These are phyloP conservation scores for Penicillium canariense DNA, from an alignment of 495 filamentous ascomycete genomes.

Conservation along the genomic window DNA sequence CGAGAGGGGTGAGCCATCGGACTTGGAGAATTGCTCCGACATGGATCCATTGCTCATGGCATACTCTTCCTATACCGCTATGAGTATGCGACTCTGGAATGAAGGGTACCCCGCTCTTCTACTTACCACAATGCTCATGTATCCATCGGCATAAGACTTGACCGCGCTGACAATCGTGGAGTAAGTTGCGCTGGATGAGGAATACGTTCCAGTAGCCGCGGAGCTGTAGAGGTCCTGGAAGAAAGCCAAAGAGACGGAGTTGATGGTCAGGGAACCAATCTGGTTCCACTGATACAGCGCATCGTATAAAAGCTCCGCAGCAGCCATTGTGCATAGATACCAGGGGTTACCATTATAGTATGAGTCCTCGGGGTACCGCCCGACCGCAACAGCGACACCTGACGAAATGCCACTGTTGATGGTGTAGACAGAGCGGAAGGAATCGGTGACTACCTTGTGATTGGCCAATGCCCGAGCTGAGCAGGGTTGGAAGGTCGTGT, in stretches of 20 bases:
- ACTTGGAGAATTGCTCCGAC: slow-evolving; percentile 59
- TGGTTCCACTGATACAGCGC: slow-evolving; percentile 59
- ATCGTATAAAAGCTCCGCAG: slow-evolving; percentile 65
- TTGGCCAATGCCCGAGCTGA: slow-evolving; percentile 60
- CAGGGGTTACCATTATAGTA: slow-evolving; percentile 70
- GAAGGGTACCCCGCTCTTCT: background rate
- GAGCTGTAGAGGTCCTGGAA: slow-evolving; percentile 53
- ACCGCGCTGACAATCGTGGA: slow-evolving; percentile 52
- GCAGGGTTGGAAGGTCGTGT: slow-evolving; percentile 58
- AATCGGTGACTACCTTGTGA: slow-evolving; percentile 61
- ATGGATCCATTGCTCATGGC: slow-evolving; percentile 51
- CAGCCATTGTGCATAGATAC: slow-evolving; percentile 63
- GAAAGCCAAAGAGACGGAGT: slow-evolving; percentile 53
- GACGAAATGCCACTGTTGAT: slow-evolving; percentile 51
- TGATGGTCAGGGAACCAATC: slow-evolving; percentile 50
- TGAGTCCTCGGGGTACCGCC: slow-evolving; percentile 66
- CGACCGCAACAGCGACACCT: slow-evolving; percentile 58
- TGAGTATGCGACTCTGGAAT: background rate
- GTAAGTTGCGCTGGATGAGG: slow-evolving; percentile 45
- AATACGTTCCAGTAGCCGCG: slow-evolving; percentile 50
- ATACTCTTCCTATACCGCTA: slow-evolving; percentile 34
- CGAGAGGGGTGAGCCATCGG: slow-evolving; percentile 50
- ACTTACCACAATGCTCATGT: slow-evolving; percentile 49
- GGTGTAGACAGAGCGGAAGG: slow-evolving; percentile 57
- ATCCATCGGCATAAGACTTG: slow-evolving; percentile 63